Base-by-base conservation (phyloP, 1,284 basidiomycete genomes). In the Cystobasidium slooffiae region DNA sequence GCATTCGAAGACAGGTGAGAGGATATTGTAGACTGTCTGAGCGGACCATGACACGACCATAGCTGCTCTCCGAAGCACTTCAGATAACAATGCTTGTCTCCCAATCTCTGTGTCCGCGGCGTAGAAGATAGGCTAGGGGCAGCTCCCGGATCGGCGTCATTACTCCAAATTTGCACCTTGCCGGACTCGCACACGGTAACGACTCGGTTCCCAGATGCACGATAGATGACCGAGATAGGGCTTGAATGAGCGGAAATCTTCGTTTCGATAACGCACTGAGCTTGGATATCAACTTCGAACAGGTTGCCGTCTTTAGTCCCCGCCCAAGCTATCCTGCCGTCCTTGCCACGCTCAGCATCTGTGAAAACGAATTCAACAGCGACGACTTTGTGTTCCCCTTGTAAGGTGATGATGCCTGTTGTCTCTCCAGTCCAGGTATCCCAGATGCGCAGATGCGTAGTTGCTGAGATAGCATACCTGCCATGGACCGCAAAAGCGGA, bases 291-390 rank as follows among this genome's bases (percentile, higher is more conserved):
- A 66, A 94, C 78, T 83, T 96, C 93, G 78, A 90, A 86, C 16
- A 97, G 75, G 81, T 91, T 89, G 0, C 94, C 94, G 41, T 95
- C 93, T 83, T 91, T 93, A 51, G 91, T 93, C 0, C 94, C 94
- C 18, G 90, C 84, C 94, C 93, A 96, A 6, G 94, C 79, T 20
- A 64, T 43, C 22, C 12, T n/a, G 7, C 66, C 64, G 46, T 55
- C 52, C 9, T 20, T 20, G 16, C 66, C 43, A 24, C 55, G 39
- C 39, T 63, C 87, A 84, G 31, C 83, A 81, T 74, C 87, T 82
- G 86, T 85, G 0, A 88, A 86, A 5, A 90, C 85, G 81, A 93
- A 92, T 80, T 90, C 91, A 82, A 94, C 85, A 20, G 88, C 87
- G 0, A 89, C 90, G 56, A 94, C 85, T 76, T 88, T 89, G 8